Evolutionary conservation across 176 grass and related monocot genomes (phyloP).

Genomic region (Otatea glauca): DNA sequence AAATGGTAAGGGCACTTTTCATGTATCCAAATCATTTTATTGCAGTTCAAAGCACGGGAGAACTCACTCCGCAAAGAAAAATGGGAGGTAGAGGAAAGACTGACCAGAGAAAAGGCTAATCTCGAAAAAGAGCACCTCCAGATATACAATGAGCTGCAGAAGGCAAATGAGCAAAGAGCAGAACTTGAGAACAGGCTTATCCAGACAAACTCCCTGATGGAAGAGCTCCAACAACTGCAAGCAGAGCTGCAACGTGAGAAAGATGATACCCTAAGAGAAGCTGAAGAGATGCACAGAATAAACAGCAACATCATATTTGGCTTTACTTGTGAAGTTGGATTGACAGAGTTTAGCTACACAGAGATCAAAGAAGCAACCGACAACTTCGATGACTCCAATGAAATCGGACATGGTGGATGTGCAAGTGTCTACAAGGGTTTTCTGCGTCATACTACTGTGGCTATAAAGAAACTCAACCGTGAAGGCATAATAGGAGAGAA

Average conservation of each 20-base stretch:
- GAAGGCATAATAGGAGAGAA: conserved; percentile 54
- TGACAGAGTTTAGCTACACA: conserved; percentile 58
- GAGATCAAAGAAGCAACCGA: conserved; percentile 68
- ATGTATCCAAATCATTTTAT: conserved; percentile 28
- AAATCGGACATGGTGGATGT: conserved; percentile 76
- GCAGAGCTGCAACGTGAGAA: conserved; percentile 40
- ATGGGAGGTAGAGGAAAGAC: conserved; percentile 60
- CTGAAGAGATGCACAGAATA: conserved; percentile 41
- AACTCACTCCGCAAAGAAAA: conserved; percentile 56
- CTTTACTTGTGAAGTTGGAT: conserved; percentile 27
- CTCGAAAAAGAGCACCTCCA: conserved; percentile 52
- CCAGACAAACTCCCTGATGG: conserved; percentile 26
- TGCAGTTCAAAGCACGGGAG: conserved; percentile 61
- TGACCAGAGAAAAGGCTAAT: conserved; percentile 51
- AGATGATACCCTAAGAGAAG: conserved; percentile 46
- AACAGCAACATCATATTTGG: neutral
- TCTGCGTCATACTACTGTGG: conserved; percentile 66
- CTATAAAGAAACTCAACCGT: conserved; percentile 74
- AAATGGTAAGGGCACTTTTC: neutral
- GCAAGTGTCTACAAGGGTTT: conserved; percentile 75
- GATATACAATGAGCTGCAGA: conserved; percentile 52
- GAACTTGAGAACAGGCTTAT: conserved; percentile 54
- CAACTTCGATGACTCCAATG: conserved; percentile 55
- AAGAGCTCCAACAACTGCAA: conserved; percentile 39
- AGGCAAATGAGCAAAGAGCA: conserved; percentile 46